Percentiles rank a stretch among this genome's conserved stretches.
phyloP scores from a whole-genome alignment of 352 stramenopile genomes.

The Phytophthora aleatoria region DNA sequence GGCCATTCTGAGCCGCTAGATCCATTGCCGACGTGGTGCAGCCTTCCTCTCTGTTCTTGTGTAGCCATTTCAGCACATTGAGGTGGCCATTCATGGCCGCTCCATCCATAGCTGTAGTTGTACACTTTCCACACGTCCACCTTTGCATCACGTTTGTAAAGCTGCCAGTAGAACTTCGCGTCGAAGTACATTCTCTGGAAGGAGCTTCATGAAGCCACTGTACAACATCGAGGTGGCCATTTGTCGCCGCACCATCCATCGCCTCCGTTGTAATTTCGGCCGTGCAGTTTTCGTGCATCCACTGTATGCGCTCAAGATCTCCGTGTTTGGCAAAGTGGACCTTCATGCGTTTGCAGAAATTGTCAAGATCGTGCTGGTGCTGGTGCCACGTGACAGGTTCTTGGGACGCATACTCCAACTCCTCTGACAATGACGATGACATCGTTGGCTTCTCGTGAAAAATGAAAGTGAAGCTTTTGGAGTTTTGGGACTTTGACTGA shows the following conservation, averaged over 20 bases:
- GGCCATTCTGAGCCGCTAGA: constrained; percentile 13
- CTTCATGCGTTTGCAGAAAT: constrained; percentile 17
- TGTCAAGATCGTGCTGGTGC: background rate
- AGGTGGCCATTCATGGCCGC: constrained; percentile 28
- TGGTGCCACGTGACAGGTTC: constrained; percentile 1
- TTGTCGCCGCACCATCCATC: constrained; percentile 25
- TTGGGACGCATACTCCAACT: background rate
- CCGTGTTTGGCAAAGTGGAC: constrained; percentile 7
- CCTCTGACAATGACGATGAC: background rate
- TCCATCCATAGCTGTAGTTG: constrained; percentile 20
- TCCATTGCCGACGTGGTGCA: constrained; percentile 23
- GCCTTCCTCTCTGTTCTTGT: constrained; percentile 20
- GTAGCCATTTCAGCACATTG: constrained; percentile 24
- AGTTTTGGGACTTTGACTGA: background rate
- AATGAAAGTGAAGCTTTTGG: constrained; percentile 3
- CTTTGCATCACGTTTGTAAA: background rate
- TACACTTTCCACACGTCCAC: constrained; percentile 6
- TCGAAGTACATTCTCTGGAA: background rate
- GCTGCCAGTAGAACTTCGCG: constrained; percentile 1
- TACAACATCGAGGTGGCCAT: constrained; percentile 18
- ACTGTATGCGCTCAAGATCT: constrained; percentile 3
- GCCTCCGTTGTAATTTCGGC: constrained; percentile 2
- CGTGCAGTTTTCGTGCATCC: constrained; percentile 17
- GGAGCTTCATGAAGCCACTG: constrained; percentile 18
- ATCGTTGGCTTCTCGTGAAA: background rate